Evolutionary conservation across 148 eudicot genomes (phyloP), one percentile per base, ranked within the genome.

Genomic region (Fagopyrum homotropicum): DNA sequence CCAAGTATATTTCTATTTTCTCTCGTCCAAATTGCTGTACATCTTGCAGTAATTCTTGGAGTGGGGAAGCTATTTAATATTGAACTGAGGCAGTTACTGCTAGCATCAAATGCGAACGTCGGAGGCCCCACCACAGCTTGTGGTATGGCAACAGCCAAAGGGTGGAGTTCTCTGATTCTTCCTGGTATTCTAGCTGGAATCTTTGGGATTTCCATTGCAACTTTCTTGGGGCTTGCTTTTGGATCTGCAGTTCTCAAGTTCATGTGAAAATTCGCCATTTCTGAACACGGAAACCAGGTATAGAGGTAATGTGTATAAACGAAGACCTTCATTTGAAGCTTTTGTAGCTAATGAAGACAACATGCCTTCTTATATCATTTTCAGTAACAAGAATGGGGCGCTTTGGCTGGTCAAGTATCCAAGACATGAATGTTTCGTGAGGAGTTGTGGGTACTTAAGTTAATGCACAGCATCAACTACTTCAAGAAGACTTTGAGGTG

Each of bases 111-210:
- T 54, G 98, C 98, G 45, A 94, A 92, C 60, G 92, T 94, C 12
- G 98, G 96, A 40, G 97, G 98, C 22, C 98, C 98, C 40, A 90
- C 98, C 19, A 94, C 97, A 22, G 98, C 98, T 49, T 89, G 93
- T 72, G 98, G 98, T n/a, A 94, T 94, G 98, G 97, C 98, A 9
- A 94, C 97, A 0, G 83, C 96, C 12, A 92, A 94, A 84, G 98
- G 96, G 40, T 94, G 98, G 98, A 82, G 63, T 64, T 90, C 96
- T 80, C 75, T 94, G 55, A 81, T 94, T 26, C 90, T 94, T 72
- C 98, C 98, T 29, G 91, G 89, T 52, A 89, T 91, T 83, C 93
- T 94, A 77, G 97, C 88, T 70, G 98, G 98, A 66, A 94, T 94
- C 10, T 90, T 94, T 72, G 98, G 98, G 29, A 88, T 90, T 17